A percentile compares a stretch with the other conserved stretches of the same genome.
phyloP scores from a whole-genome alignment of 208 protist species.

The Trichomonas vaginalis region DNA sequence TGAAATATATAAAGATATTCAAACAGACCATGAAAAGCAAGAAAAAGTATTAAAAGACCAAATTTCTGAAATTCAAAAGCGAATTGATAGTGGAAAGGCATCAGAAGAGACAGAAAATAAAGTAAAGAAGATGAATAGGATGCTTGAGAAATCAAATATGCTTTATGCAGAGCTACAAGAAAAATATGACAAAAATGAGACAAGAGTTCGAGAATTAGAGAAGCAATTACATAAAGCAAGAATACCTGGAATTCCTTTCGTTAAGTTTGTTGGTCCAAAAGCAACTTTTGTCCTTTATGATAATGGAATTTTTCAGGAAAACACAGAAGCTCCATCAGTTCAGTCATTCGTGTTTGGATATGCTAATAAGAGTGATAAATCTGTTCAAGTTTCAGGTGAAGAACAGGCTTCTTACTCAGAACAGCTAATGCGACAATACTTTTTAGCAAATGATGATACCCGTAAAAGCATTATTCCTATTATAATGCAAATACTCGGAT shows the following conservation, averaged over 20 bases:
- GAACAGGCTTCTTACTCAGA: too few relatives aligned
- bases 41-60: not conserved
- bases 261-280: not conserved
- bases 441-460: too few relatives aligned
- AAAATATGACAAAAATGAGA: not conserved
- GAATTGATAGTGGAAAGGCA: not conserved
- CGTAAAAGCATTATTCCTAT: too few relatives aligned
- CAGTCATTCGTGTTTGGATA: too few relatives aligned
- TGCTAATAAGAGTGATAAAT: too few relatives aligned
- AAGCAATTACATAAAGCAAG: not conserved
- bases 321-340: too few relatives aligned
- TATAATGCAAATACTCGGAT: too few relatives aligned
- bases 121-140: not conserved
- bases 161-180: not conserved
- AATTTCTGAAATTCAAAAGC: not conserved
- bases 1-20: not conserved
- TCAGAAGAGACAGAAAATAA: not conserved
- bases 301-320: too few relatives aligned
- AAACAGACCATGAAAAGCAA: not conserved
- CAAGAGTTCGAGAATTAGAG: not conserved
- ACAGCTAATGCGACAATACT: too few relatives aligned
- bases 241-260: not conserved
- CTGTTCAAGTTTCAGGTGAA: too few relatives aligned
- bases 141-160: not conserved
- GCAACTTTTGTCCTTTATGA: too few relatives aligned